Evolutionary conservation across 1,139 yeast genomes (phyloP), one percentile per base, ranked within the genome.

Genomic region (Saccharomyces hybrid): DNA sequence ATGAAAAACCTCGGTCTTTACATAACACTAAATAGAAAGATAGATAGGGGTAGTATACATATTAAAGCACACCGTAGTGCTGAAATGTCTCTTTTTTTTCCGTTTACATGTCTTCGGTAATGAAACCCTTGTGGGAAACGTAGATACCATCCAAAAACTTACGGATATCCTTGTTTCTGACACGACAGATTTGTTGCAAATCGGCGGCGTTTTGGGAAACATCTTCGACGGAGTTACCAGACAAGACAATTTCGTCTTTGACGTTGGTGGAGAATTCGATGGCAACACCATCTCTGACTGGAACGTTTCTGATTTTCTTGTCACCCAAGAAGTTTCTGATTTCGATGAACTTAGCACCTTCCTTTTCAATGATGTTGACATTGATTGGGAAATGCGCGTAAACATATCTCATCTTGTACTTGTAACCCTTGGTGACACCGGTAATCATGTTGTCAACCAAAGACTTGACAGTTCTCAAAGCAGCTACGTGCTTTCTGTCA

Each of bases 351-450:
- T 81, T 78, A 61, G 82, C 78, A 71, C 90, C 91, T 57, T 89
- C 88, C 70, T 81, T 78, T 69, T 88, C 86, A 71, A 84, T 74
- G 66, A 84, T 76, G 83, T 91, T 93, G 70, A 93, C 97, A 79
- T 95, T 93, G 80, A 95, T 95, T 77, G 99, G 99, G 96, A 93
- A 93, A 88, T 95, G 99, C 86, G 99, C 99, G 76, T 93, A 95
- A 68, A 93, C 99, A 78, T 90, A 91, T 84, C 98, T 89, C 97
- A 93, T 86, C 90, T 93, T 93, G 95, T 93, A 93, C 81, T 87
- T 85, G 96, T 81, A 93, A 78, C 99, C 98, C 83, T 86, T 86
- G 77, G 99, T 93, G 74, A 93, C 99, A 87, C 99, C 99, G 67
- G 88, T 88, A 80, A 93, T 79, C 84, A 93, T 78, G 89, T 95